Conservation (phyloP, 768 basidiomycete genomes). For the Dioszegia hungarica region DNA sequence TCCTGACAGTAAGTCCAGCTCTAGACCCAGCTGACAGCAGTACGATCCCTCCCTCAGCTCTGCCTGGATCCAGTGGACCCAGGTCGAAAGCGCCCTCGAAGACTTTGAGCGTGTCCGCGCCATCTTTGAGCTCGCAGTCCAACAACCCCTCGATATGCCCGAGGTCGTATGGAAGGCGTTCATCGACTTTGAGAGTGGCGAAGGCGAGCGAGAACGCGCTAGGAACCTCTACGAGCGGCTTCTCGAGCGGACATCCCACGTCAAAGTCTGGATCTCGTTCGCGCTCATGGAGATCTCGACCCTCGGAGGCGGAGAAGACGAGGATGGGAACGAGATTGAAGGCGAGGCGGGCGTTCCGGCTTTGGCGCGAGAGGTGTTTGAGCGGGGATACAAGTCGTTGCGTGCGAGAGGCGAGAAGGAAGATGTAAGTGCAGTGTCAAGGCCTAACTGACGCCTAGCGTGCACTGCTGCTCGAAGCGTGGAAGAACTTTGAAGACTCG, state of each 20-base stretch:
- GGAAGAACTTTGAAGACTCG: constrained; percentile 87
- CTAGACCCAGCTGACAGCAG: constrained; percentile 49
- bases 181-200: constrained; percentile 92
- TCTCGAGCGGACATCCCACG: constrained; percentile 77
- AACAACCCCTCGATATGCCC: constrained; percentile 89
- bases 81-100: constrained; percentile 79
- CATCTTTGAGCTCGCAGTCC: constrained; percentile 86
- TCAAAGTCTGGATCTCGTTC: constrained; percentile 93
- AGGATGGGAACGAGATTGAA: constrained; percentile 54
- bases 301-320: constrained; percentile 46
- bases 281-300: constrained; percentile 84
- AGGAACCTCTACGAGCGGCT: constrained; percentile 85
- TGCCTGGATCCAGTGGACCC: constrained; percentile 94
- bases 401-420: constrained; percentile 75
- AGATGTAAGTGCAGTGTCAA: constrained; percentile 59
- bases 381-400: constrained; percentile 80
- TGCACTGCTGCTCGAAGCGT: constrained; percentile 83
- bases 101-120: constrained; percentile 84
- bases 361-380: constrained; percentile 72
- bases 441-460: constrained; percentile 56
- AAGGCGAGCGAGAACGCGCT: constrained; percentile 81
- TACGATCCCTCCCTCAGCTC: constrained; percentile 84
- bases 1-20: constrained; percentile 65
- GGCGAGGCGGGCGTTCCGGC: constrained; percentile 64
- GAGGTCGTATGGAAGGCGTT: constrained; percentile 67